These are phyloP conservation scores for Blepharisma stoltei DNA, from an alignment of 73 alveolate genomes.

Conservation along the genomic window DNA sequence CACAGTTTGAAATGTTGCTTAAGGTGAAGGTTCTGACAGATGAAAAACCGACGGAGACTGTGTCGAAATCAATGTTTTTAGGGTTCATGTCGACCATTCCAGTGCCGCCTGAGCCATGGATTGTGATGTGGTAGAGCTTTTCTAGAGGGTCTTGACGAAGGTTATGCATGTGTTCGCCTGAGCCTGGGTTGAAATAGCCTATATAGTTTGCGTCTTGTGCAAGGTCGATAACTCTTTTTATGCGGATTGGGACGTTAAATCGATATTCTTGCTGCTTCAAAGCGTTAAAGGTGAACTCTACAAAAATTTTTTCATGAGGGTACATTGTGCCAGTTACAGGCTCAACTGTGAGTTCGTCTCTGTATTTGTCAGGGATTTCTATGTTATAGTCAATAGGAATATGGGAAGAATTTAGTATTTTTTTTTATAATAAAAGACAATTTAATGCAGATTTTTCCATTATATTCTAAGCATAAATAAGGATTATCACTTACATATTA, in stretches of 20 bases:
- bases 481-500: no score
- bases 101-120: constrained; percentile 92
- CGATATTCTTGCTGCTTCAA: constrained; percentile 76
- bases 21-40: constrained; percentile 78
- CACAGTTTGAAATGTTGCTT: constrained; percentile 85
- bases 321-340: constrained; percentile 75
- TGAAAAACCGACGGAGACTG: constrained; percentile 92
- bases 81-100: constrained; percentile 88
- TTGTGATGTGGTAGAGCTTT: constrained; percentile 62
- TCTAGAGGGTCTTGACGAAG: constrained; percentile 58
- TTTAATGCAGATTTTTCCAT: no score
- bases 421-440: no score
- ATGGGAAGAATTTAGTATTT: constrained; percentile 85
- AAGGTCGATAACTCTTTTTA: constrained; percentile 80
- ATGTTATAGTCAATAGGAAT: constrained; percentile 85
- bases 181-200: constrained; percentile 95
- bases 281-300: constrained; percentile 88
- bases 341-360: constrained; percentile 86
- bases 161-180: constrained; percentile 64
- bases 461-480: no score
- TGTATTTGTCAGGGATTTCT: constrained; percentile 83
- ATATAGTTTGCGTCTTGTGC: constrained; percentile 65
- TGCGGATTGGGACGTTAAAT: constrained; percentile 78
- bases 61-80: constrained; percentile 82
- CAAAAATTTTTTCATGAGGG: constrained; percentile 82